Conservation (phyloP, 305 asterid genomes). For the Solanum hybrid region DNA sequence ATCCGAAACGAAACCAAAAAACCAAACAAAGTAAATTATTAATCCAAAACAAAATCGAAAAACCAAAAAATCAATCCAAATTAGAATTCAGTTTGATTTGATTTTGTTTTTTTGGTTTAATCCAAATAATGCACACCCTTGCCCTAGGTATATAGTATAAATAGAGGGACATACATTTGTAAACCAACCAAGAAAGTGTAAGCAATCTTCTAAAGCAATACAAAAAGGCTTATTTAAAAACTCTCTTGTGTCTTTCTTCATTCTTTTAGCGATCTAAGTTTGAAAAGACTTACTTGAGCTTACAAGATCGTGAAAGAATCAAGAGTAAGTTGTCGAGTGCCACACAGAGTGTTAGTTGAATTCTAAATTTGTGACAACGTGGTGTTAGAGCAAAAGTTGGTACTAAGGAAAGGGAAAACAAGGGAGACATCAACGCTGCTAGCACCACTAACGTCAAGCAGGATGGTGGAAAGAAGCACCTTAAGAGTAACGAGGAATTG, state of each 20-base stretch:
- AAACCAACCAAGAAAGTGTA: neutral
- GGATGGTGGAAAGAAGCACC: neutral
- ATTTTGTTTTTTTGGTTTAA: too few relatives aligned
- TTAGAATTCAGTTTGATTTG: neutral
- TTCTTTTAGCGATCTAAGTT: neutral
- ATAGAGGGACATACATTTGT: too few relatives aligned
- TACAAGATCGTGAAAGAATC: neutral
- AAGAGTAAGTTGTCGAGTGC: neutral
- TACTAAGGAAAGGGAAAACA: neutral
- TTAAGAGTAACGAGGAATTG: neutral
- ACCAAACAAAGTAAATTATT: too few relatives aligned
- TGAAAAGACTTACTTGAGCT: neutral
- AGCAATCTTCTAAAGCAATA: neutral
- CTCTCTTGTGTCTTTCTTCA: neutral
- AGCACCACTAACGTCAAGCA: too few relatives aligned
- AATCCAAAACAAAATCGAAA: too few relatives aligned
- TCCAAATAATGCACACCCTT: neutral
- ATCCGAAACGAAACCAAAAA: too few relatives aligned
- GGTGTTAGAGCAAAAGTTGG: neutral
- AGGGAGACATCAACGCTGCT: too few relatives aligned
- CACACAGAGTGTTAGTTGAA: neutral
- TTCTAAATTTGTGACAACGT: too few relatives aligned
- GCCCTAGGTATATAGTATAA: too few relatives aligned
- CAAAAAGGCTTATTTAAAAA: neutral
- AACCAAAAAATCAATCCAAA: neutral